Conservation (phyloP, 306 rosid genomes). For the Purshia tridentata region DNA sequence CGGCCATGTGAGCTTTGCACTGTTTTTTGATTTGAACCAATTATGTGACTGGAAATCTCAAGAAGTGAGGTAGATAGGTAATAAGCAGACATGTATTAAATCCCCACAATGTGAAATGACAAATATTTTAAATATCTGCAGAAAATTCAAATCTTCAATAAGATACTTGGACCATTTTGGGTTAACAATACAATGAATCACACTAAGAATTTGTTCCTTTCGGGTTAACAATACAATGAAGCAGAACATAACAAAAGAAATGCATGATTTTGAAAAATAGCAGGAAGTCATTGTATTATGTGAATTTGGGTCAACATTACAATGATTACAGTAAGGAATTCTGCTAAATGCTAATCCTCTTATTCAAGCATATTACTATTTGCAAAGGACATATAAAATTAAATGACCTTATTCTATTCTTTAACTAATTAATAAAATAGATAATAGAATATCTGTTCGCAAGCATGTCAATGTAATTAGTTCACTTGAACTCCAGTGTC, state of each 20-base stretch:
- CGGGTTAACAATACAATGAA: not conserved
- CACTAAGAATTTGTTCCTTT: too few relatives aligned
- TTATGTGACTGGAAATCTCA: not conserved
- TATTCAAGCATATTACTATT: too few relatives aligned
- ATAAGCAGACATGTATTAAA: not conserved
- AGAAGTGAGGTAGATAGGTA: not conserved
- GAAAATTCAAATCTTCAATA: not conserved
- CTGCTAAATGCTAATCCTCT: too few relatives aligned
- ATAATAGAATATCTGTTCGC: not conserved
- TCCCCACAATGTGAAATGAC: not conserved
- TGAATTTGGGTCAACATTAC: too few relatives aligned
- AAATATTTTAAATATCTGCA: not conserved
- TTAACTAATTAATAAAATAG: not conserved
- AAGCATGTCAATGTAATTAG: slow-evolving; percentile 24
- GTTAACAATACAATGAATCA: too few relatives aligned
- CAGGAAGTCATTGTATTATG: not conserved
- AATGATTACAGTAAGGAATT: too few relatives aligned
- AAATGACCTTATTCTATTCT: not conserved
- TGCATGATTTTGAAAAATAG: not conserved
- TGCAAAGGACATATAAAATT: too few relatives aligned
- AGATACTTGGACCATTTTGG: too few relatives aligned
- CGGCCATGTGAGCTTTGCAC: not conserved
- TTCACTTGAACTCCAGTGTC: slow-evolving; percentile 87
- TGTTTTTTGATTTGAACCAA: not conserved
- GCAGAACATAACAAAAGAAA: not conserved